Evolutionary conservation across 2,329 filamentous ascomycete genomes (phyloP), one percentile per base, ranked within the genome.

Genomic region (Colletotrichum cordylinicola): DNA sequence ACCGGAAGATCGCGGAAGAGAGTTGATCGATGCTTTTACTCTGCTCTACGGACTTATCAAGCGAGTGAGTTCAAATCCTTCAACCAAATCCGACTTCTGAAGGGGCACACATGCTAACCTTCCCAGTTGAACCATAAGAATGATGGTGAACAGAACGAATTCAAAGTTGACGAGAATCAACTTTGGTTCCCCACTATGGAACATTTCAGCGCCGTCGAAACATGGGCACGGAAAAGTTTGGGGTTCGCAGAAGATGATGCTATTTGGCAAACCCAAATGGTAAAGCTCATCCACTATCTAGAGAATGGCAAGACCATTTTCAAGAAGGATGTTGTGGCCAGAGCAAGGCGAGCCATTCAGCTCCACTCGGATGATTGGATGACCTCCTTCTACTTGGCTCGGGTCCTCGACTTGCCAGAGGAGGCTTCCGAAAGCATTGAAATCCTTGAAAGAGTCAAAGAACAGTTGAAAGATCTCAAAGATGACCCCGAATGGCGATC

Each of bases 41-140:
- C 24, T 64, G 13, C 60, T 64, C 1, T 13, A 16, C 13, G 60
- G 8, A 16, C 60, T 64, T 1, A 39, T 64, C 12, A 64, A 37
- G 33, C 18, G 60, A 24, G 60, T 64, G 18, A 64, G 60, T 39
- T 0, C 4, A 18, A 1, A 21, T 15, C 3, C 0, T 52, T 24
- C 43, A 2, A 52, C 7, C 2, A 16, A 58, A 6, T 2, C 27
- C 2, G 1, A 58, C 4, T 10, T 9, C 4, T 24, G 55, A 21
- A 3, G 55, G 2, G 7, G 4, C 7, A 2, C 16, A 29, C 4
- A 35, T 35, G 58, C 6, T 62, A 33, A 31, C 31, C 15, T 58
- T 18, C 13, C 1, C 16, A 62, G 58, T 0, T 62, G 58, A 31
- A 27, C 1, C 58, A 35, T 2, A n/a, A 27, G 0, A 31, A 0